These are phyloP conservation scores for Metrosideros polymorpha DNA, from an alignment of 441 rosid species.

Conservation along the genomic window DNA sequence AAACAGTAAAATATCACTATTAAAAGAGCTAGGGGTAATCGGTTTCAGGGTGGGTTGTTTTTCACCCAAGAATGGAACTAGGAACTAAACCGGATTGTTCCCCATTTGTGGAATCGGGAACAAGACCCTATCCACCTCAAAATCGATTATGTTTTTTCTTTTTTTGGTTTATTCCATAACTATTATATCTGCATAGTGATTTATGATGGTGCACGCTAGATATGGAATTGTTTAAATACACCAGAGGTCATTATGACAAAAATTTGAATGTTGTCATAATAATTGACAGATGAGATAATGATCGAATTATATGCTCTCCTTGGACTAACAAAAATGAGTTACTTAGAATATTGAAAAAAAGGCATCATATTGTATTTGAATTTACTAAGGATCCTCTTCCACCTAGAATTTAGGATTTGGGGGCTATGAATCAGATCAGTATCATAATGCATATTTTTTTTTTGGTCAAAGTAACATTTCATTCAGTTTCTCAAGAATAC, in stretches of 20 bases:
- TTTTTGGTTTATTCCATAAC: background rate
- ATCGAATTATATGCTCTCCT: background rate
- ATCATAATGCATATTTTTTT: background rate
- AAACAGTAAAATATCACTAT: background rate
- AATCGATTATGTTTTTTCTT: no score
- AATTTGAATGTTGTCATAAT: background rate
- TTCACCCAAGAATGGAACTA: background rate
- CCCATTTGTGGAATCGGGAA: background rate
- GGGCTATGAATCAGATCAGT: background rate
- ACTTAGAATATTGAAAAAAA: background rate
- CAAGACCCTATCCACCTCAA: fast-evolving
- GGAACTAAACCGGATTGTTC: background rate
- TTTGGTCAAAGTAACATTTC: no score
- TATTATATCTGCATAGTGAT: background rate
- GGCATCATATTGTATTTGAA: background rate
- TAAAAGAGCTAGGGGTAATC: background rate
- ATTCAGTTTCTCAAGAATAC: no score
- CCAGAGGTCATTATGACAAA: background rate
- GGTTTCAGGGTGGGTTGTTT: background rate
- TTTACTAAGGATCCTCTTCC: background rate
- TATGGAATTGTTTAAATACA: background rate
- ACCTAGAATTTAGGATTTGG: background rate
- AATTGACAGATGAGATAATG: background rate
- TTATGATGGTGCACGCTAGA: background rate
- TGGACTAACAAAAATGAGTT: background rate